These are phyloP conservation scores for Crassisporium funariophilum DNA, from an alignment of 768 basidiomycete species.

Conservation along the genomic window DNA sequence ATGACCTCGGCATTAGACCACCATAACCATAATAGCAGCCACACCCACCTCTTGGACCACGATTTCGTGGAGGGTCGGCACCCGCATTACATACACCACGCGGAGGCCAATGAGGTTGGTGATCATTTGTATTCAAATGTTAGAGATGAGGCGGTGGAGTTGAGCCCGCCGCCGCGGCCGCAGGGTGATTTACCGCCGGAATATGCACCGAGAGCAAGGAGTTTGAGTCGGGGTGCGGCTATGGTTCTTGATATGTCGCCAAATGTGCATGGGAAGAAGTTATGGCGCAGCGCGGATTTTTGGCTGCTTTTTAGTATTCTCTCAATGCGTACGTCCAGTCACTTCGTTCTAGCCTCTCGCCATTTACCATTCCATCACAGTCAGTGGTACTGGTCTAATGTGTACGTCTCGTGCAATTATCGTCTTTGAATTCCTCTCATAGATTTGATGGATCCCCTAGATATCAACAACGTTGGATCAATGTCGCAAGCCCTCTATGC, in stretches of 20 bases:
- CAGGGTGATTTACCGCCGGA: constrained; percentile 1
- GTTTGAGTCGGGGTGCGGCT: constrained; percentile 24
- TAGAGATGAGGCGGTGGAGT: constrained; percentile 20
- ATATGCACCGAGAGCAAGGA: no score
- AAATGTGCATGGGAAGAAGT: constrained; percentile 54
- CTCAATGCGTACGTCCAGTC: constrained; percentile 51
- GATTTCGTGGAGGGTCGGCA: no score
- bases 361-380: no score
- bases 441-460: constrained; percentile 46
- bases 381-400: constrained; percentile 82
- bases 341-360: neutral
- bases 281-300: constrained; percentile 60
- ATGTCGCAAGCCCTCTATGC: constrained; percentile 68
- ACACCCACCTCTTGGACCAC: no score
- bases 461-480: constrained; percentile 87
- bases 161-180: constrained; percentile 9
- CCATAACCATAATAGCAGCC: no score
- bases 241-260: constrained; percentile 33
- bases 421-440: constrained; percentile 1
- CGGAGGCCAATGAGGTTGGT: no score
- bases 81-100: no score
- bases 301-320: constrained; percentile 63
- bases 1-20: no score
- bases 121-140: no score
- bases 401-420: constrained; percentile 45